A percentile compares a stretch with the other conserved stretches of the same genome.
These are phyloP conservation scores for Centaurea solstitialis DNA, from an alignment of 129 eudicot species.

Conservation along the genomic window DNA sequence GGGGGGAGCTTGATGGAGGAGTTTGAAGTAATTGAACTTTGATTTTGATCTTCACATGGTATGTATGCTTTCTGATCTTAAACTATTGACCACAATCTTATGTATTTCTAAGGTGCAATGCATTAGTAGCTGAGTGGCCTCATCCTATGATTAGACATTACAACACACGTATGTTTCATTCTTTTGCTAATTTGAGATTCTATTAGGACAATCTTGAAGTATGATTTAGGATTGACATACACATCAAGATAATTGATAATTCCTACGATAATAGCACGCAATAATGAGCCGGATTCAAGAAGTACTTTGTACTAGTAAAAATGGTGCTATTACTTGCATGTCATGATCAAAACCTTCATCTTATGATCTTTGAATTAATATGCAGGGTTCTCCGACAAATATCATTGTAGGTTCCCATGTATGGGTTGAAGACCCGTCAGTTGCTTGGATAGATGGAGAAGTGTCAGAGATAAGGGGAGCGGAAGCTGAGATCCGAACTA, in stretches of 20 bases:
- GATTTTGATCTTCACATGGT: conserved; percentile 36
- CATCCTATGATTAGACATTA: background rate
- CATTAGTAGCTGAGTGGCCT: conserved; percentile 4
- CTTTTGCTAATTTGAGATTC: background rate
- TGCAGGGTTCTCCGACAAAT: conserved; percentile 85
- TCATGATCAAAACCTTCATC: conserved; percentile 2
- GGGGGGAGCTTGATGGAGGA: conserved; percentile 23
- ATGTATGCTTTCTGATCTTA: background rate
- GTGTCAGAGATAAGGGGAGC: conserved; percentile 67
- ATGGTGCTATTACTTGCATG: background rate
- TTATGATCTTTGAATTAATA: conserved; percentile 30
- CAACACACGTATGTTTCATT: background rate
- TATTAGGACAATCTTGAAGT: background rate
- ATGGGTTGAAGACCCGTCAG: conserved; percentile 85
- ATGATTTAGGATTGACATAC: conserved; percentile 13
- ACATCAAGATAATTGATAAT: background rate
- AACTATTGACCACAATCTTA: background rate
- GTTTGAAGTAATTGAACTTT: conserved; percentile 22
- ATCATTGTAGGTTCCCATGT: conserved; percentile 81
- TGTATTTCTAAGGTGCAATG: background rate
- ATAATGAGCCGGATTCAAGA: conserved; percentile 5
- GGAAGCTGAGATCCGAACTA: conserved; percentile 67
- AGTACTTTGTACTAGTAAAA: background rate
- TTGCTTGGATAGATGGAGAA: conserved; percentile 92
- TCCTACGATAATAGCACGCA: background rate